Evolutionary conservation across 148 eudicot species (phyloP).

Genomic region (Amaranthus palmeri): DNA sequence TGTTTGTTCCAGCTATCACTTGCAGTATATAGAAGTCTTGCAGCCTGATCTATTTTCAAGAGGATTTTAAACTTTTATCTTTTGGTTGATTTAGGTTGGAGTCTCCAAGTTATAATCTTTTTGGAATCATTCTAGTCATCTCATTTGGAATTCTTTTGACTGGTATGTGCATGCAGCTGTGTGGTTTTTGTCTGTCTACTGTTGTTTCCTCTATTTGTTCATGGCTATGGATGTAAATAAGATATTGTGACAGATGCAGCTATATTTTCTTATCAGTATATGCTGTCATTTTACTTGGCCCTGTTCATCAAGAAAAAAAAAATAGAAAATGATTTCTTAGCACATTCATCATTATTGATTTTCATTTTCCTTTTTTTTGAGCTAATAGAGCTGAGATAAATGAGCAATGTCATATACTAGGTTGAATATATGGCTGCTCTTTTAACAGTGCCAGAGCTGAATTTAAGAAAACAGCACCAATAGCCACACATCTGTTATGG

Average conservation of each 20-base stretch:
- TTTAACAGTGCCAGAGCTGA: neutral
- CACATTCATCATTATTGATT: too few species aligned
- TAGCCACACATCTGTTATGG: neutral
- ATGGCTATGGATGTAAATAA: neutral
- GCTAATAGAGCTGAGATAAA: too few species aligned
- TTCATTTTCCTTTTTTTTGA: too few species aligned
- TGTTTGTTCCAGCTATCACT: neutral
- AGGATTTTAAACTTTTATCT: neutral
- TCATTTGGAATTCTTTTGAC: constrained; percentile 78
- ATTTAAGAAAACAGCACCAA: neutral
- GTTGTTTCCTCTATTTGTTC: neutral
- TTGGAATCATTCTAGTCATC: constrained; percentile 82
- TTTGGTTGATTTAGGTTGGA: constrained; percentile 60
- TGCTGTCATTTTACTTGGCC: too few species aligned
- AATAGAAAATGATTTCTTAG: too few species aligned
- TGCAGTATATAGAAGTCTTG: neutral
- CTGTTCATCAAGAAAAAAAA: too few species aligned
- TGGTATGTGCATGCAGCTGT: constrained; percentile 39
- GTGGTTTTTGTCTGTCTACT: constrained; percentile 6
- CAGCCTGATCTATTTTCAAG: neutral
- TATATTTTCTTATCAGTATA: too few species aligned
- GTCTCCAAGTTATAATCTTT: constrained; percentile 79
- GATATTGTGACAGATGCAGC: too few species aligned
- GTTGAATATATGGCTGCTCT: neutral
- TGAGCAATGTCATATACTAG: too few species aligned